Evolutionary conservation across 176 grass and related monocot genomes (phyloP).

Genomic region (Hyparrhenia diplandra): DNA sequence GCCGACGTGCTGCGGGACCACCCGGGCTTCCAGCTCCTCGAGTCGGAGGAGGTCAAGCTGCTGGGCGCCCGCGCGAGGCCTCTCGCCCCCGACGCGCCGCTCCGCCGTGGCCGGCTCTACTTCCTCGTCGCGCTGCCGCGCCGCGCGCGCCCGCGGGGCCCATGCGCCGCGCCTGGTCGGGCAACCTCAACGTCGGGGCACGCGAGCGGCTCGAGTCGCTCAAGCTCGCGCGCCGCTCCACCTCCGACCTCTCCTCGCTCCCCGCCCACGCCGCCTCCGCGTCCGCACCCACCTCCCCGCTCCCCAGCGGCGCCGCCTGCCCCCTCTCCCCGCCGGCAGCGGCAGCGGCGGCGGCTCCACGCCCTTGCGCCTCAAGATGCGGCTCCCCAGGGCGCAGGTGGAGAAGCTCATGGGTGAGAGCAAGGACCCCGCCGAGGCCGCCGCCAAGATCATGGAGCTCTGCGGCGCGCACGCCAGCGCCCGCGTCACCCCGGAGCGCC

Average conservation of each 20-base stretch:
- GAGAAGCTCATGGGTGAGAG: constrained; percentile 69
- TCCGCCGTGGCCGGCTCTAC: constrained; percentile 62
- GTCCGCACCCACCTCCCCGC: constrained; percentile 34
- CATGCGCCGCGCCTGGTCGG: constrained; percentile 66
- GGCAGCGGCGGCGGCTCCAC: constrained; percentile 6
- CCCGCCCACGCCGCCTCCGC: constrained; percentile 13
- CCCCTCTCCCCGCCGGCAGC: neutral
- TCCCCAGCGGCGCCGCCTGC: neutral
- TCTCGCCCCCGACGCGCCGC: constrained; percentile 30
- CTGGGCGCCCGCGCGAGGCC: constrained; percentile 57
- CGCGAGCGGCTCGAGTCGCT: constrained; percentile 84
- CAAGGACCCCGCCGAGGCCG: constrained; percentile 50
- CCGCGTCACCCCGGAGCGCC: constrained; percentile 38
- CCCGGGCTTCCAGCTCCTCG: constrained; percentile 63
- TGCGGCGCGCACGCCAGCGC: constrained; percentile 35
- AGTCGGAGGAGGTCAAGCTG: constrained; percentile 74
- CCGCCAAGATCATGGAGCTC: constrained; percentile 70
- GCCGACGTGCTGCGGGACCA: constrained; percentile 61
- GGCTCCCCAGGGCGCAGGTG: constrained; percentile 62
- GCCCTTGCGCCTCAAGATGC: constrained; percentile 55
- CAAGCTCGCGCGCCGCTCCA: constrained; percentile 74
- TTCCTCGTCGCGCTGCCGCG: constrained; percentile 77
- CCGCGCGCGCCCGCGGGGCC: constrained; percentile 22
- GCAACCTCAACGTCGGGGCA: constrained; percentile 57
- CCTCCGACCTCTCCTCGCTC: constrained; percentile 62